Evolutionary conservation across 805 yeast genomes (phyloP).

Genomic region (Candida arabinofermentans): DNA sequence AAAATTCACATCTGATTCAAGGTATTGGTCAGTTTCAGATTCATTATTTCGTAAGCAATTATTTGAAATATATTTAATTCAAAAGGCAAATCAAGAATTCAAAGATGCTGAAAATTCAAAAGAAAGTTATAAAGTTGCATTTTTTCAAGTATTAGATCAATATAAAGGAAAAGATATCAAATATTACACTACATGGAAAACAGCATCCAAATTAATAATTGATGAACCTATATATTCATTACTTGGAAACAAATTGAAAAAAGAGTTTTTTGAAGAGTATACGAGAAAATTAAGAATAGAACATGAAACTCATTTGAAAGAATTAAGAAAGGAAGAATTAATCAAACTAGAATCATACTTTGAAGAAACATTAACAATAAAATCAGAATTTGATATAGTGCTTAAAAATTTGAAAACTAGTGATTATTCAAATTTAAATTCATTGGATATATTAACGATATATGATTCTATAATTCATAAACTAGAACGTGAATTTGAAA

Average conservation of each 20-base stretch:
- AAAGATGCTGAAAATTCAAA: conserved; percentile 48
- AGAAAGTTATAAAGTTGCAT: conserved; percentile 54
- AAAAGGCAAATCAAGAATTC: conserved; percentile 46
- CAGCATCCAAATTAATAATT: conserved; percentile 46
- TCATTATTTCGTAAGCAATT: conserved; percentile 54
- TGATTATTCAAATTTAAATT: conserved; percentile 35
- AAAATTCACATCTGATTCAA: conserved; percentile 49
- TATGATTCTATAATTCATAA: conserved; percentile 36
- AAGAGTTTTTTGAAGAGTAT: conserved; percentile 50
- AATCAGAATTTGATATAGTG: conserved; percentile 16
- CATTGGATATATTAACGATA: conserved; percentile 55
- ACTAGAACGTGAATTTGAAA: conserved; percentile 30
- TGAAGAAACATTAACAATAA: conserved; percentile 12
- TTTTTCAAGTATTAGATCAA: conserved; percentile 40
- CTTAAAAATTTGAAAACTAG: conserved; percentile 7
- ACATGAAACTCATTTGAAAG: conserved; percentile 24
- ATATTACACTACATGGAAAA: conserved; percentile 62
- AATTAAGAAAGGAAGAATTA: conserved; percentile 44
- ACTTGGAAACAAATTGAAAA: conserved; percentile 54
- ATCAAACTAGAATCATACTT: conserved; percentile 51
- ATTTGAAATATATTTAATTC: conserved; percentile 62
- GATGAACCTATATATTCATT: conserved; percentile 68
- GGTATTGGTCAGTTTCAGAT: conserved; percentile 66
- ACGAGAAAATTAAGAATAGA: conserved; percentile 36
- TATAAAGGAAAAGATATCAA: conserved; percentile 45